These are phyloP conservation scores for Candida patagonica DNA, from an alignment of 805 yeast species.

Conservation along the genomic window DNA sequence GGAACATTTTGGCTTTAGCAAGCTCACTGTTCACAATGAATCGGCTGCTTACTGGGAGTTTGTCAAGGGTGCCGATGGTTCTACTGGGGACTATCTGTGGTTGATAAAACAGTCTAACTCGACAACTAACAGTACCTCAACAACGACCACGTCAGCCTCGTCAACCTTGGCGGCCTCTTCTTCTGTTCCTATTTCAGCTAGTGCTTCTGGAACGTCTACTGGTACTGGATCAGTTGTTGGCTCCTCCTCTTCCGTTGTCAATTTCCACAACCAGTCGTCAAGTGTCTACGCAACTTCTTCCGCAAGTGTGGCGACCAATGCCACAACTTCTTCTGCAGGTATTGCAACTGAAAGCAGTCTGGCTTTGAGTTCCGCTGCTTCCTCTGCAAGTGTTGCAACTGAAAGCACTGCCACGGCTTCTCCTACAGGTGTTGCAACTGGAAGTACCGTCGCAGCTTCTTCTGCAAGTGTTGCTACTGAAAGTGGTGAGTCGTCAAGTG, in stretches of 20 bases:
- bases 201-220: background rate
- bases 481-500: too few species aligned
- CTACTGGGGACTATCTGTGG: conserved; percentile 10
- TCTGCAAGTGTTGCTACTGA: too few species aligned
- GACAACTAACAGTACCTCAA: conserved; percentile 1
- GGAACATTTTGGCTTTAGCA: conserved; percentile 12
- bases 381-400: too few species aligned
- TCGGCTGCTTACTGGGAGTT: conserved; percentile 23
- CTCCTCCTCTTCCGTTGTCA: background rate
- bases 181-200: background rate
- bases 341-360: too few species aligned
- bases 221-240: background rate
- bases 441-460: too few species aligned
- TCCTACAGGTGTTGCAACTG: too few species aligned
- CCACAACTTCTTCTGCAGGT: too few species aligned
- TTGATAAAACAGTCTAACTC: conserved; percentile 3
- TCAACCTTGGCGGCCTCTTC: background rate
- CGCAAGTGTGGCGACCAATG: too few species aligned
- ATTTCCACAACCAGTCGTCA: background rate
- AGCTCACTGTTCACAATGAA: conserved; percentile 17
- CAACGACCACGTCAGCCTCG: conserved; percentile 1
- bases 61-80: conserved; percentile 20
- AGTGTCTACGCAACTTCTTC: too few species aligned
- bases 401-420: too few species aligned
- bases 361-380: background rate